Evolutionary conservation across 495 filamentous ascomycete species (phyloP), one percentile per base, ranked within the genome.

Genomic region (Daldinia caldariorum): DNA sequence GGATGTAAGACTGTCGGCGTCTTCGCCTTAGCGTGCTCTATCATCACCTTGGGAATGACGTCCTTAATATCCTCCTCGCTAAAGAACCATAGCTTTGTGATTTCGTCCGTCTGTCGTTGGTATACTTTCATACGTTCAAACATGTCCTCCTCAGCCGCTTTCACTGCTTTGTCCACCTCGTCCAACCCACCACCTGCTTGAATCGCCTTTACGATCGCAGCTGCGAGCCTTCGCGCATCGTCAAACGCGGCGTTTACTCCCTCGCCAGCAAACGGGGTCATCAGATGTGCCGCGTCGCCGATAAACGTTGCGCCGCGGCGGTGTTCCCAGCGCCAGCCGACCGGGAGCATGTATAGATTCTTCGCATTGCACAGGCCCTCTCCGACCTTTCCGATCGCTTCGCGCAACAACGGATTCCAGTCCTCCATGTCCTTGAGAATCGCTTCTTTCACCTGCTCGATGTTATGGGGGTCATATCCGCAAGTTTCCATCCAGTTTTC

Each of bases 271-370:
- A 85, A 88, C 1, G 88, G 87, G 6, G 84, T 81, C 87, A 88
- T 89, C 39, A 89, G 63, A 70, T 90, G 86, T 14, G 88, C 88
- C 0, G 88, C 87, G 76, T 90, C 88, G 8, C 88, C 88, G 47
- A 89, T 78, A 7, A 90, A 71, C 6, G 88, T 89, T 4, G 82
- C 74, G 18, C 83, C 81, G 5, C 70, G 43, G 10, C 70, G 67
- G 61, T 86, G 83, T 49, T 79, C 65, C 86, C 87, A 90, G 7
- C 58, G 70, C 58, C 76, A 76, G 20, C 83, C 86, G 0, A 85
- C 75, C 1, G 85, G 86, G 0, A 90, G 79, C 68, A 82, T 84
- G 62, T 85, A 89, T 3, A 89, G 66, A 6, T 79, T 61, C 41
- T 77, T 70, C 16, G 77, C 72, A 6, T 65, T 63, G 37, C 70